Base-by-base conservation (phyloP, 192 early-diverging fungal genomes). In the Coemansia sp. region DNA sequence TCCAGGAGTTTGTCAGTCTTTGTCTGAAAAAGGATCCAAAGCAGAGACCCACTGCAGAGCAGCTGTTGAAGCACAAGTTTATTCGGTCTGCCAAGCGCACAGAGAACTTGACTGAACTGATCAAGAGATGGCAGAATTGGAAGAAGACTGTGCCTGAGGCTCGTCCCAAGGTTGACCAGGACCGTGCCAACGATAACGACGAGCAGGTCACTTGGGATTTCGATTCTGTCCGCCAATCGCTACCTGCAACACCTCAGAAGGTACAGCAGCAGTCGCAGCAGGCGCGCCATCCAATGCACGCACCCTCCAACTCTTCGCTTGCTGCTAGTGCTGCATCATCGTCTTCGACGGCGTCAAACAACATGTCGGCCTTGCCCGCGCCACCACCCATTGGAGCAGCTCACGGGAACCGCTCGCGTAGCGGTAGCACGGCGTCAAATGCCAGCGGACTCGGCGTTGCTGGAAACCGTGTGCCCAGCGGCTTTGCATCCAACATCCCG, bases 1-100 rank as follows among this genome's bases (percentile, higher is more conserved):
- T 99, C 83, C 89, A 92, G 66, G 95, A 97, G 49, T 97, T 99
- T 84, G 86, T 98, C 8, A 66, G 83, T 7, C 63, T 87, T 2
- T 99, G 97, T 73, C 75, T 98, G 16, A 89, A 96, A 59, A 93
- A 91, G 67, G 91, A 96, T 71, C 89, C 95, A 16, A 75, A 77
- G 16, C 72, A 94, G 90, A 84, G 96, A 36, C 94, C 94, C 0
- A 87, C 93, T 0, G 96, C 96, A 48, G 90, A 91, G 67, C 92
- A 96, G 51, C 72, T 98, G 38, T 82, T 93, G 40, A 92, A 91
- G 66, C 94, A 98, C 78, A 82, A 86, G 63, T 98, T 98, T 68
- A 90, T 98, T 48, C 78, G 87, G 20, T 85, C 82, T 38, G 91
- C 92, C 4, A 93, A 93, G 72, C 94, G 94, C 56, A 88, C 89